A percentile compares a stretch with the other conserved stretches of the same genome.
Evolutionary conservation across 495 filamentous ascomycete genomes (phyloP).

Genomic region (Podospora conica): DNA sequence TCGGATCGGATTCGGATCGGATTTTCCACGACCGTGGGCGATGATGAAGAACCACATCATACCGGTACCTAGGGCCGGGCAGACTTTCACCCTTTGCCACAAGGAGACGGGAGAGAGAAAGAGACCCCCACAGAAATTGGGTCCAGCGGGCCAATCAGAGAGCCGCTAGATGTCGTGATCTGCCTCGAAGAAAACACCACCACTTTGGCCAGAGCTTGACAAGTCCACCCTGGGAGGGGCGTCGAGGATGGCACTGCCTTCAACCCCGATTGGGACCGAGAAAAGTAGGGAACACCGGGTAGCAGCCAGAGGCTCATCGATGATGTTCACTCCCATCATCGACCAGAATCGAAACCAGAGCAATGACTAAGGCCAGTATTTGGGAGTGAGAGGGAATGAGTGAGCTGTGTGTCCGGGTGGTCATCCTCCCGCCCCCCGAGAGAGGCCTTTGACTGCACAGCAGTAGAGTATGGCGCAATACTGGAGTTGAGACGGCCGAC

Average conservation of each 20-base stretch:
- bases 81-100: conserved; percentile 4
- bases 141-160: conserved; percentile 25
- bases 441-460: conserved; percentile 3
- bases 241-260: conserved; percentile 14
- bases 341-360: conserved; percentile 1
- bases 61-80: neutral
- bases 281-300: conserved; percentile 13
- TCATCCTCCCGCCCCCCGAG: conserved; percentile 5
- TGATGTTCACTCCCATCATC: neutral
- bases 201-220: conserved; percentile 22
- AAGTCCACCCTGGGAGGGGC: conserved; percentile 14
- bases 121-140: conserved; percentile 23
- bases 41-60: neutral
- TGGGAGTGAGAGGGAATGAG: neutral
- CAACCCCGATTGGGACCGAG: conserved; percentile 2
- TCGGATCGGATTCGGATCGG: neutral
- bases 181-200: conserved; percentile 30
- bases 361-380: conserved; percentile 24
- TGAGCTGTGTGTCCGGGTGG: neutral
- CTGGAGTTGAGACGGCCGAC: conserved; percentile 9
- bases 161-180: conserved; percentile 31
- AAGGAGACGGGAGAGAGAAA: conserved; percentile 6
- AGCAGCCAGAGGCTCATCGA: neutral
- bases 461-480: neutral
- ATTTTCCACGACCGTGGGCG: neutral